Base-by-base conservation (phyloP, 768 basidiomycete species). In the Kwoniella pini region DNA sequence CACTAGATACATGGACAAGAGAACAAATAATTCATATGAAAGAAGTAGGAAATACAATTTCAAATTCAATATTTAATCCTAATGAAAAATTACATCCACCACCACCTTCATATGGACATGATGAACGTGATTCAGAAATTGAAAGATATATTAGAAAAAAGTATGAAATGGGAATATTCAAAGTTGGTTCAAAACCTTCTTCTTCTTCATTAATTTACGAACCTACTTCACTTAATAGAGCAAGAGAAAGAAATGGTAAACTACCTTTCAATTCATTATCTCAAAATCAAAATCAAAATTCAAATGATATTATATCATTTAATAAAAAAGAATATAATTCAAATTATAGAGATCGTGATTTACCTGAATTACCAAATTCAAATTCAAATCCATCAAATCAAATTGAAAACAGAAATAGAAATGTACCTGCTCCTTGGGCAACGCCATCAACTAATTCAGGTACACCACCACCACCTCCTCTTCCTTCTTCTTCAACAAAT, bases 141-240 rank as follows among this genome's bases (percentile, higher is more conserved):
- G 94, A 97, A 77, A 86, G 85, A 71, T 96, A 86, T 80, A 93
- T 97, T 62, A 85, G 94, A 60, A 82, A 89, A 89, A 80, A 79
- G 84, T 81, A 77, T 58, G 77, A 77, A 40, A 40, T 54, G 36
- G 77, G 75, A 1, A 57, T 65, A 26, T 78, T 77, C 66, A 65
- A 67, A 42, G 60, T 59, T 24, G 64, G 63, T n/a, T 58, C 58
- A 1, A 31, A 54, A 3, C 49, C 48, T 4, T 33, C 36, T 5
- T 33, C 36, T 4, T 26, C 21, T 13, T 10, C 31, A n/a, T 26
- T 30, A 17, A 12, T 19, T 12, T 33, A 24, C n/a, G 68, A 57
- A 24, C 68, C 69, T 22, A 71, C 61, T 3, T 68, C 66, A 52
- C 44, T 74, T 31, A 69, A 71, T 53, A 17, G 67, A 21, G 65